These are phyloP conservation scores for Hysterangium stoloniferum DNA, from an alignment of 768 basidiomycete genomes.

Conservation along the genomic window DNA sequence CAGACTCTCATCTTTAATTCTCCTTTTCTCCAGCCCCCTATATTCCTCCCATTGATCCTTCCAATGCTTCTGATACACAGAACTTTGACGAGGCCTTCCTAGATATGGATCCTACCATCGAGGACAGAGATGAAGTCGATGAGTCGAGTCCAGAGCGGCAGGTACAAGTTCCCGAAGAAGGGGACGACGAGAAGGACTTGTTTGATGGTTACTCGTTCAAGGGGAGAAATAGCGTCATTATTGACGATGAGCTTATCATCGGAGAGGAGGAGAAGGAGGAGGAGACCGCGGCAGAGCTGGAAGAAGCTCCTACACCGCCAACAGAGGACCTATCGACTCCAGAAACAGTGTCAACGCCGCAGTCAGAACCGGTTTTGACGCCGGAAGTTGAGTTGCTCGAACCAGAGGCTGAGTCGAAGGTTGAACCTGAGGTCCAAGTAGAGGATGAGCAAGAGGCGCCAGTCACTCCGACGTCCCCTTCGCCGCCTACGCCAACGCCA, in stretches of 20 bases:
- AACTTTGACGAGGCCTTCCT: constrained; percentile 98
- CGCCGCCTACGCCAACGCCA: constrained; percentile 13
- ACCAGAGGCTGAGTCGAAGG: constrained; percentile 58
- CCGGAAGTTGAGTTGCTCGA: constrained; percentile 21
- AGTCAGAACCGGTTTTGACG: not conserved
- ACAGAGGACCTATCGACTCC: too few species aligned
- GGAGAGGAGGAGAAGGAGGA: constrained; percentile 27
- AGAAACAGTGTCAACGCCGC: not conserved
- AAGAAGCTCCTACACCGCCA: constrained; percentile 25
- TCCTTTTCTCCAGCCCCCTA: constrained; percentile 61
- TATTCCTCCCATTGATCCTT: constrained; percentile 85
- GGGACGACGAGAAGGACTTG: constrained; percentile 54
- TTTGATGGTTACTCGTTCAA: constrained; percentile 96
- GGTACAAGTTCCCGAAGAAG: constrained; percentile 49
- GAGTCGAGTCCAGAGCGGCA: constrained; percentile 18
- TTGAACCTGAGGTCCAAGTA: constrained; percentile 8
- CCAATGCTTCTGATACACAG: constrained; percentile 90
- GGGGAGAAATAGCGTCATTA: constrained; percentile 70
- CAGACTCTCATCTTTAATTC: constrained; percentile 13
- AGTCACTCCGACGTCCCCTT: constrained; percentile 1
- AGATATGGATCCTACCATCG: constrained; percentile 89
- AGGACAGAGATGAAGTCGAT: constrained; percentile 55
- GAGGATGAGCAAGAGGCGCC: constrained; percentile 1
- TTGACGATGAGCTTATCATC: constrained; percentile 72
- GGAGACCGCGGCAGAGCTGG: constrained; percentile 20